phyloP scores from a whole-genome alignment of 768 basidiomycete species.

The Lepiota venenata region DNA sequence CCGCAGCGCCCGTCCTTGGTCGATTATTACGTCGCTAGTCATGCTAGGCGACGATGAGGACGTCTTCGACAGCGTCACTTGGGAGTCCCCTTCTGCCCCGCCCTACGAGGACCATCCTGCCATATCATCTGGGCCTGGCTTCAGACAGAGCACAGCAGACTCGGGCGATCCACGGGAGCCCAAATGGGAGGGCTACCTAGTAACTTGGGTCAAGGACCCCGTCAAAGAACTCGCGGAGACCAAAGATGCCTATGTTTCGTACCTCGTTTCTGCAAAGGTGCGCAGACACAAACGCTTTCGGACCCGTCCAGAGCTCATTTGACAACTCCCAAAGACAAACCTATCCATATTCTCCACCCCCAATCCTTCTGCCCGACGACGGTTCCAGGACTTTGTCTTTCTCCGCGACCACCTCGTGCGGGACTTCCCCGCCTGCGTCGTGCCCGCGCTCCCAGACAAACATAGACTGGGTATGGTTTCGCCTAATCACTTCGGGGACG shows the following conservation, averaged over 20 bases:
- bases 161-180: slow-evolving; percentile 79
- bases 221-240: slow-evolving; percentile 96
- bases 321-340: slow-evolving; percentile 65
- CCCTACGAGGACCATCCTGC: slow-evolving; percentile 43
- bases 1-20: slow-evolving; percentile 1
- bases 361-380: slow-evolving; percentile 74
- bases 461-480: slow-evolving; percentile 80
- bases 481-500: neutral
- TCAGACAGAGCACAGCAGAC: slow-evolving; percentile 76
- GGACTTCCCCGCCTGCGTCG: slow-evolving; percentile 97
- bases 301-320: slow-evolving; percentile 5
- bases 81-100: slow-evolving; percentile 72
- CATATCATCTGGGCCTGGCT: slow-evolving; percentile 62
- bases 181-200: slow-evolving; percentile 88
- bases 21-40: slow-evolving; percentile 17
- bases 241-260: slow-evolving; percentile 96
- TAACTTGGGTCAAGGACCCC: slow-evolving; percentile 84
- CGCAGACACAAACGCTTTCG: slow-evolving; percentile 15
- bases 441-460: slow-evolving; percentile 94
- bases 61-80: slow-evolving; percentile 88
- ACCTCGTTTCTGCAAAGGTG: slow-evolving; percentile 87
- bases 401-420: slow-evolving; percentile 82
- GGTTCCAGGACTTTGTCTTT: slow-evolving; percentile 98
- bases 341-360: slow-evolving; percentile 78
- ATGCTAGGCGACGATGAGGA: slow-evolving; percentile 89